Evolutionary conservation across 2,329 filamentous ascomycete genomes (phyloP), one percentile per base, ranked within the genome.

Genomic region (Cercospora zeina): DNA sequence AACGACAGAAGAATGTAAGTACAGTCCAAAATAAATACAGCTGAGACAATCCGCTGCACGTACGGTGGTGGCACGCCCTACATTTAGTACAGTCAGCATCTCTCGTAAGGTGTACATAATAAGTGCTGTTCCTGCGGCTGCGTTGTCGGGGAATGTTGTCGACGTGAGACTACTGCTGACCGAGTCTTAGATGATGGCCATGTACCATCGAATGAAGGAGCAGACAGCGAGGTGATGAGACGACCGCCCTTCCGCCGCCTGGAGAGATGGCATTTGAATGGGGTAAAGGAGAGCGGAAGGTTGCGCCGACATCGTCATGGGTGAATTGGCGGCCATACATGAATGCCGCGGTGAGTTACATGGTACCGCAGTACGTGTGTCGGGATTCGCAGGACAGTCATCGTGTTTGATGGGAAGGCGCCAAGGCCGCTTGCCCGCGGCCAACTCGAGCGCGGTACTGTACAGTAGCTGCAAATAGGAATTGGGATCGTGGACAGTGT

Each of bases 1-100:
- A 78, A 64, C 73, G 82, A 39, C 81, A 84, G 73, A 75, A 78
- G 67, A 62, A 70, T 47, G 54, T 49, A 30, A 57, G 54, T 57
- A n/a, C 37, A 31, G 34, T n/a, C n/a, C n/a, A n/a, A n/a, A n/a
- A n/a, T n/a, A n/a, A n/a, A n/a, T n/a, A 27, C 24, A 3, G 24
- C n/a, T 27, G 19, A 51, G 24, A 51, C 27, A 16, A 1, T 31
- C 2, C 47, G 14, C 47, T 51, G 47, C 27, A 19, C 47, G 39
- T 16, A 51, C 13, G 11, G 30, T 31, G 47, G 30, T 51, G 24
- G 47, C 30, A 51, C n/a, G 27, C 24, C 2, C 24, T 33, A 31
- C 27, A n/a, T 14, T 16, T 30, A 16, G n/a, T 4, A 13, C 36
- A 39, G 36, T 39, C 8, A 4, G 36, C 36, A 39, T 13, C 36